A percentile compares a stretch with the other conserved stretches of the same genome.
phyloP scores from a whole-genome alignment of 306 rosid genomes.

The Dalbergia cultrata region DNA sequence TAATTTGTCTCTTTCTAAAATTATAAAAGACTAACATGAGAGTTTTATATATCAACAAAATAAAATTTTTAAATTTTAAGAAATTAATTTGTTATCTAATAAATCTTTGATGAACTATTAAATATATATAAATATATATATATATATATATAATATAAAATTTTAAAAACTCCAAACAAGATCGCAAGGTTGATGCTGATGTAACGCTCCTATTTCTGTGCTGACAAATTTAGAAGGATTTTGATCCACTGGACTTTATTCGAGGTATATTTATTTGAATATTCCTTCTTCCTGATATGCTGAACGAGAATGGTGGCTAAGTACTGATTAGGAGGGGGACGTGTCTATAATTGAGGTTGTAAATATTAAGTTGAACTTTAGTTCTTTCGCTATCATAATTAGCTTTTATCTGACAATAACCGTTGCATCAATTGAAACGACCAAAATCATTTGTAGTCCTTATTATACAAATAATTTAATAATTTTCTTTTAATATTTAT shows the following conservation, averaged over 20 bases:
- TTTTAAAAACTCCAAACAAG: background rate
- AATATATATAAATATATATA: too few species aligned
- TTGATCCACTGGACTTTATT: background rate
- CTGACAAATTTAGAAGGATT: background rate
- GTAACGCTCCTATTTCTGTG: background rate
- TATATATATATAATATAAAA: too few species aligned
- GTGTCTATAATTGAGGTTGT: background rate
- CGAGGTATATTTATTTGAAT: slow-evolving; percentile 27
- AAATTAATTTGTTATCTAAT: too few species aligned
- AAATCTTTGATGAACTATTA: too few species aligned
- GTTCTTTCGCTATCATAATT: background rate
- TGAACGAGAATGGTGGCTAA: slow-evolving; percentile 6
- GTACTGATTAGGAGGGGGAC: background rate
- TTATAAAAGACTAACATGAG: too few species aligned
- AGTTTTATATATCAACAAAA: too few species aligned
- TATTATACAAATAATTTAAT: too few species aligned
- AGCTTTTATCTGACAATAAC: background rate
- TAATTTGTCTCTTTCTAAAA: too few species aligned
- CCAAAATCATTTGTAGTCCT: too few species aligned
- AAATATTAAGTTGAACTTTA: background rate
- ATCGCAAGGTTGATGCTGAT: background rate
- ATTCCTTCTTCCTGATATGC: background rate
- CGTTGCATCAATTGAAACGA: background rate
- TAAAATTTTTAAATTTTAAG: too few species aligned
- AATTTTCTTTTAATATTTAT: too few species aligned